Evolutionary conservation across 2,329 filamentous ascomycete species (phyloP).

Genomic region (Cryphonectria naterciae): DNA sequence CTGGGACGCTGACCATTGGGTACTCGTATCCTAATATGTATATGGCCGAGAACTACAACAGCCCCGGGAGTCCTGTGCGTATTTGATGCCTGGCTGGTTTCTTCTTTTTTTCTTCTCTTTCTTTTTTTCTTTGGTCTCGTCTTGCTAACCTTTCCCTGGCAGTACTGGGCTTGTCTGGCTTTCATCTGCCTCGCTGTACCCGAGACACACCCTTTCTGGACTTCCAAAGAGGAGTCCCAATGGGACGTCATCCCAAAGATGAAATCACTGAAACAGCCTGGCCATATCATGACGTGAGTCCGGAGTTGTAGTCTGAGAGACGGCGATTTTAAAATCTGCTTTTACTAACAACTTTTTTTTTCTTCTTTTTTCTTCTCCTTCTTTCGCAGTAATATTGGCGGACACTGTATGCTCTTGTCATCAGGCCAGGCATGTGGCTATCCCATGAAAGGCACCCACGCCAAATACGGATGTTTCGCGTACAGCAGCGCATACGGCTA

Average conservation of each 20-base stretch:
- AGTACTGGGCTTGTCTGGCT: constrained; percentile 80
- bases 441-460: constrained; percentile 78
- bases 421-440: constrained; percentile 83
- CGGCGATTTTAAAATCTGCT: neutral
- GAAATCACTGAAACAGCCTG: constrained; percentile 67
- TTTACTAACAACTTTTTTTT: constrained; percentile 6
- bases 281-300: constrained; percentile 67
- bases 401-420: constrained; percentile 75
- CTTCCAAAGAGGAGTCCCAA: constrained; percentile 65
- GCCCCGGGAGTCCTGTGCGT: constrained; percentile 65
- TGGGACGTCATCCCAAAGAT: constrained; percentile 59
- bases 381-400: constrained; percentile 61
- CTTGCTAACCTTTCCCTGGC: constrained; percentile 34
- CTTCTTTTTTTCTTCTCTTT: no score
- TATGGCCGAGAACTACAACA: constrained; percentile 84
- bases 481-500: constrained; percentile 79
- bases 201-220: constrained; percentile 75
- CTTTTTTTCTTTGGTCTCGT: neutral
- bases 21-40: constrained; percentile 80
- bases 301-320: neutral
- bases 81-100: neutral
- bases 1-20: constrained; percentile 75
- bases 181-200: constrained; percentile 76
- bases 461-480: constrained; percentile 80
- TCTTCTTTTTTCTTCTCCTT: neutral